Conservation (phyloP, 768 basidiomycete species). For the Serendipita vermifera region DNA sequence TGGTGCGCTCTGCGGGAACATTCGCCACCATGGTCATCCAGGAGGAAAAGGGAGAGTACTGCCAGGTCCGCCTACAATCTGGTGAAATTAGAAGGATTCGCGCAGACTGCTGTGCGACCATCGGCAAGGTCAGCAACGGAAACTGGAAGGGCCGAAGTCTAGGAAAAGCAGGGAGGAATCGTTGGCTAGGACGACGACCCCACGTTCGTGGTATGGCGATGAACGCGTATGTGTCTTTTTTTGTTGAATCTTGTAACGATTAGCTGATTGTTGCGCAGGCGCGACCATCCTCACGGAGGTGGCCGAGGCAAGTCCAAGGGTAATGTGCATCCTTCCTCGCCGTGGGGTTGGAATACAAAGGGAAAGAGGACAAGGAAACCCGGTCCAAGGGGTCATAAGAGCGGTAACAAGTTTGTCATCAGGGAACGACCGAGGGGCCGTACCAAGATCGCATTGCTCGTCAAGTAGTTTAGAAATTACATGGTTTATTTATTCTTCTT, state of each 20-base stretch:
- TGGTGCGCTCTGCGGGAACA: slow-evolving; percentile 83
- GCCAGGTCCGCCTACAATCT: slow-evolving; percentile 74
- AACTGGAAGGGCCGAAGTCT: slow-evolving; percentile 73
- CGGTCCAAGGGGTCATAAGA: slow-evolving; percentile 80
- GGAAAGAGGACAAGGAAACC: slow-evolving; percentile 88
- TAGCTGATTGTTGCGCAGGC: slow-evolving; percentile 29
- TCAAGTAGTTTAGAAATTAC: slow-evolving; percentile 10
- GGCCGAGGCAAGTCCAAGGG: slow-evolving; percentile 97
- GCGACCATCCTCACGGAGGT: slow-evolving; percentile 92
- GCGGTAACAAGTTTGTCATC: slow-evolving; percentile 81
- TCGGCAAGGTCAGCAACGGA: slow-evolving; percentile 85
- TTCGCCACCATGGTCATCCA: slow-evolving; percentile 72
- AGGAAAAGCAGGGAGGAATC: slow-evolving; percentile 81
- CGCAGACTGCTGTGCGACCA: slow-evolving; percentile 64
- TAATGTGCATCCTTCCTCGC: slow-evolving; percentile 82
- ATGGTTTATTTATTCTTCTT: slow-evolving; percentile 36
- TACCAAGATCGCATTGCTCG: slow-evolving; percentile 26
- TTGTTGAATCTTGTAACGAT: not conserved
- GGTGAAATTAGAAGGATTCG: slow-evolving; percentile 82
- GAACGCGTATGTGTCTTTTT: slow-evolving; percentile 62
- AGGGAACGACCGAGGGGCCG: slow-evolving; percentile 71
- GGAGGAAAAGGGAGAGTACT: slow-evolving; percentile 56
- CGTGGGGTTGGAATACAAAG: slow-evolving; percentile 88
- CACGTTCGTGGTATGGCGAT: slow-evolving; percentile 90
- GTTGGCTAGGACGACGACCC: slow-evolving; percentile 80